These are phyloP conservation scores for Macrolepiota fuliginosa DNA, from an alignment of 768 basidiomycete species.

Conservation along the genomic window DNA sequence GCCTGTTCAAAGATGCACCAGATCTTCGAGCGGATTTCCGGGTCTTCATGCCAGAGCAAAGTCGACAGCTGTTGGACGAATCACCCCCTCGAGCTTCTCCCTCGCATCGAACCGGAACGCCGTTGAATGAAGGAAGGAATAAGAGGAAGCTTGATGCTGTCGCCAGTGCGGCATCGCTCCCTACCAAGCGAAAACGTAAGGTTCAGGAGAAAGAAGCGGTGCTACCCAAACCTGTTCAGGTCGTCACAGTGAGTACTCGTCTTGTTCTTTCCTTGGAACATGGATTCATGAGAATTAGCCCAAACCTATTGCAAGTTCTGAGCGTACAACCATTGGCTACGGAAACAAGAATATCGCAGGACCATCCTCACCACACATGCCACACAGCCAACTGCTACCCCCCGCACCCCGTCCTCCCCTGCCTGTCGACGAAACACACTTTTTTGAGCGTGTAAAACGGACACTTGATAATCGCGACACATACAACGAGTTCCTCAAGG, in stretches of 20 bases:
- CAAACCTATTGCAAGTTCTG: conserved; percentile 8
- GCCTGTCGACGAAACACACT: conserved; percentile 56
- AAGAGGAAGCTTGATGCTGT: conserved; percentile 46
- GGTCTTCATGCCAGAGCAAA: conserved; percentile 69
- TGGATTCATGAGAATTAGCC: conserved; percentile 19
- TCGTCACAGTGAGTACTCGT: not conserved
- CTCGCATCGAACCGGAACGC: conserved; percentile 30
- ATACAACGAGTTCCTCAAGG: conserved; percentile 93
- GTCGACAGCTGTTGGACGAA: conserved; percentile 49
- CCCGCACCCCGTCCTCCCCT: conserved; percentile 26
- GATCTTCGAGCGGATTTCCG: conserved; percentile 74
- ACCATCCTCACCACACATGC: conserved; percentile 32
- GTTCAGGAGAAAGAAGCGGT: conserved; percentile 33
- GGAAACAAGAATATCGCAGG: conserved; percentile 14
- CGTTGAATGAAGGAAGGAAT: conserved; percentile 33
- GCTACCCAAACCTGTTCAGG: conserved; percentile 21
- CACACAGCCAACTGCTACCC: conserved; percentile 25
- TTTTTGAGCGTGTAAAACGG: conserved; percentile 89
- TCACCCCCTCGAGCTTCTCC: conserved; percentile 25
- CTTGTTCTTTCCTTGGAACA: not conserved
- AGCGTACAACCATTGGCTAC: conserved; percentile 11
- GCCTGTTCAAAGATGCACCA: conserved; percentile 71
- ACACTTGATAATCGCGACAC: conserved; percentile 70
- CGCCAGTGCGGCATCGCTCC: conserved; percentile 36
- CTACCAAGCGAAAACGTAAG: conserved; percentile 73